Conservation (phyloP, 2,329 filamentous ascomycete genomes). For the Endoconidiophora polonica region DNA sequence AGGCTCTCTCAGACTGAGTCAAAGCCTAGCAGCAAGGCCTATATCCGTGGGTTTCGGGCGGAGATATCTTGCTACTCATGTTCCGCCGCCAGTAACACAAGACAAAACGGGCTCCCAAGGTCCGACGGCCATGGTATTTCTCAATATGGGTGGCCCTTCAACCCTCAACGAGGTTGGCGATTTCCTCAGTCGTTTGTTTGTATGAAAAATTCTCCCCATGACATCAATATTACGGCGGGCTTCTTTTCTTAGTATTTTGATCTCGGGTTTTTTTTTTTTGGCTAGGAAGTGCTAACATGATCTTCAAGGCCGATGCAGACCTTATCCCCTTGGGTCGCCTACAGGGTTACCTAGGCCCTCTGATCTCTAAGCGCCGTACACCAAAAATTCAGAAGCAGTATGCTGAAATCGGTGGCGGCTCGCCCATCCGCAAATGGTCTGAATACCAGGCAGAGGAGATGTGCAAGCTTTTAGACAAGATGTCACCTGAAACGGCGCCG, state of each 20-base stretch:
- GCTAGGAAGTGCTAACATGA: background rate
- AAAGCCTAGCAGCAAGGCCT: constrained; percentile 17
- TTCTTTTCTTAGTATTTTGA: background rate
- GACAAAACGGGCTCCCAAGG: constrained; percentile 54
- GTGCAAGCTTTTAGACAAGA: constrained; percentile 89
- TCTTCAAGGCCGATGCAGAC: constrained; percentile 64
- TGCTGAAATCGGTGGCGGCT: constrained; percentile 87
- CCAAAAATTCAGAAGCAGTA: constrained; percentile 97
- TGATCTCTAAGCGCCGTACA: constrained; percentile 73
- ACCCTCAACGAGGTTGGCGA: constrained; percentile 75
- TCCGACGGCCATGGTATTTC: constrained; percentile 92
- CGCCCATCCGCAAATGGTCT: constrained; percentile 94
- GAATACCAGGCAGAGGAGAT: constrained; percentile 87
- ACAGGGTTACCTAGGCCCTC: constrained; percentile 75
- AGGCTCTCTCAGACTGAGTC: constrained; percentile 16
- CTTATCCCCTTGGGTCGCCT: constrained; percentile 88
- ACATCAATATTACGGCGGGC: constrained; percentile 11
- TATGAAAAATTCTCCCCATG: constrained; percentile 28
- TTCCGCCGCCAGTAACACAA: constrained; percentile 57
- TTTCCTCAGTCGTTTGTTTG: constrained; percentile 84
- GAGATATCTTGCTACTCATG: constrained; percentile 22
- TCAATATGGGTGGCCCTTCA: constrained; percentile 96
- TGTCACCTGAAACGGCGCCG: constrained; percentile 81
- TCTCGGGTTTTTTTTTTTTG: background rate
- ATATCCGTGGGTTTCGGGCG: constrained; percentile 14